Base-by-base conservation (phyloP, 306 rosid genomes). In the Malus sylvestris region DNA sequence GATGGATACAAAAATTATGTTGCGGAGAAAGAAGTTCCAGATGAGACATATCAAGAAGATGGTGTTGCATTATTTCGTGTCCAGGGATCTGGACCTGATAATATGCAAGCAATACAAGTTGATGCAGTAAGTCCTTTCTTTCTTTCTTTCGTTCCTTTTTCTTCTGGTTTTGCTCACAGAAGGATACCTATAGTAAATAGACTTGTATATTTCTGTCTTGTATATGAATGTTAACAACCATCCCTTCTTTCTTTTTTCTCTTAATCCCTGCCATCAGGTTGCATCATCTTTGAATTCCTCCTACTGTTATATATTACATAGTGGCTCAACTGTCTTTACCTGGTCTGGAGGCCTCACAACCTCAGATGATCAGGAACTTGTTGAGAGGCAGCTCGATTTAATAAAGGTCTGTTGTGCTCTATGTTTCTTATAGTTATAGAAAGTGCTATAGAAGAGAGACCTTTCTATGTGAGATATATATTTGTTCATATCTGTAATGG, bases 61-160 rank as follows among this genome's bases (percentile, higher is more conserved):
- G 90, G 94, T 52, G 75, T 93, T 73, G 99, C 97, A 52, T 83
- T 96, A 74, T 93, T 96, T 81, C 93, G 99, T 76, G 87, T 96
- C 74, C 99, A 96, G 82, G 99, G 99, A 82, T 70, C 93, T 62
- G 99, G 98, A 72, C 91, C 99, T 20, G 98, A 96, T 19, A 96
- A 89, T 84, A 96, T 96, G 99, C 99, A 96, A 86, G 98, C 99
- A 70, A 93, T 93, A 83, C 99, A 96, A 93, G 93, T 93, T 51
- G 94, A 93, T 42, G 61, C 96, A 3, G 99, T 96, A 77, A 44
- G 91, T 66, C 70, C 35, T 68, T 72, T 72, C 65, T 67, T 67
- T 79, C 29, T 57, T 15, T 29, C 53, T 46, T 46, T 15, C 8
- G 6, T 49, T 49, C 55, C 18, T 15, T 33, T 62, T 35, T 65